Evolutionary conservation across 176 grass and related monocot species (phyloP).

Genomic region (Carex kokanica): DNA sequence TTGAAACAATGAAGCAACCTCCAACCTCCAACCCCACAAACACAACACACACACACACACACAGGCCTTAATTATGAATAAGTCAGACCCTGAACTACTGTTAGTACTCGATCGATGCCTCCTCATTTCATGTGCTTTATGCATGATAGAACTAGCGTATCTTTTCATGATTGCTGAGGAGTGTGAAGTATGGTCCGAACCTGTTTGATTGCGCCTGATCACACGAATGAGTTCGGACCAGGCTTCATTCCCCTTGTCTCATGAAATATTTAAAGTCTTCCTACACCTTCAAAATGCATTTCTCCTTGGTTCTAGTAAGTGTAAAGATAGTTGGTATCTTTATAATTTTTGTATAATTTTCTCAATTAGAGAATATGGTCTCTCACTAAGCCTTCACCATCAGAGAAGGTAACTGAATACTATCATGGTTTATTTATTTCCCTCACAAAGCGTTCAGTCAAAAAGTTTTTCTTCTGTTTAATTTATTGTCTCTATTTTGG

Average conservation of each 20-base stretch:
- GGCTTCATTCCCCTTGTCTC: conserved; percentile 48
- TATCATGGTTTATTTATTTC: not conserved
- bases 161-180: conserved; percentile 28
- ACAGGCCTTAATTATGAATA: not conserved
- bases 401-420: not conserved
- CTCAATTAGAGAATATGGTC: not conserved
- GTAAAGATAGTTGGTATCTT: not conserved
- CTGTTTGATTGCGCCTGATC: not conserved
- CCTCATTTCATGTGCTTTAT: not conserved
- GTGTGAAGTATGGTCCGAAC: conserved; percentile 37
- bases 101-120: not conserved
- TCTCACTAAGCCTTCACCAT: not conserved
- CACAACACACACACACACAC: not conserved
- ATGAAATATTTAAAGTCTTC: conserved; percentile 19
- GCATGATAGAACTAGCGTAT: not conserved
- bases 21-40: not conserved
- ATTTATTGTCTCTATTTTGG: not conserved
- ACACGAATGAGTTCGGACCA: conserved; percentile 36
- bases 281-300: not conserved
- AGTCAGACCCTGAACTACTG: not conserved
- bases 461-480: not conserved
- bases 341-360: not conserved
- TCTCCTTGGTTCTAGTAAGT: not conserved
- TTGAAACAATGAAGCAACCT: not conserved
- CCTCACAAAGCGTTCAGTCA: too few relatives aligned